phyloP scores from a whole-genome alignment of 345 rosid genomes.

The Dipteronia sinensis region DNA sequence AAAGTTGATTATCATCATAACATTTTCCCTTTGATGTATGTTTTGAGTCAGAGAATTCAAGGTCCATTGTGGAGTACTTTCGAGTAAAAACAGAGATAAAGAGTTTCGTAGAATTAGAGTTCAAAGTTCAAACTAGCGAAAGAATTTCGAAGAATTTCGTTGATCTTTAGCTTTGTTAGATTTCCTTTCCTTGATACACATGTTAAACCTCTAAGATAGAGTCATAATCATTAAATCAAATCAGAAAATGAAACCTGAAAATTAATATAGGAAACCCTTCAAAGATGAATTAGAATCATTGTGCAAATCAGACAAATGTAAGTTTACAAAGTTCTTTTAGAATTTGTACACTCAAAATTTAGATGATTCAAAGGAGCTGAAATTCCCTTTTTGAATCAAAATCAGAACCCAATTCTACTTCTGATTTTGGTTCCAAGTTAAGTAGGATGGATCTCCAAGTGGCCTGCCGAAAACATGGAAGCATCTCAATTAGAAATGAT shows the following conservation, averaged over 20 bases:
- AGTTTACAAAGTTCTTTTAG: background rate
- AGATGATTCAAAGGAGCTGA: background rate
- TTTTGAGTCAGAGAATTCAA: background rate
- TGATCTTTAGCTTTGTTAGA: background rate
- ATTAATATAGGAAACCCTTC: background rate
- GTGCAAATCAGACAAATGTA: background rate
- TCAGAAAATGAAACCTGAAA: background rate
- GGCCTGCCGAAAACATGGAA: slow-evolving; percentile 43
- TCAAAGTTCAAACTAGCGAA: background rate
- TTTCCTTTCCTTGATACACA: background rate
- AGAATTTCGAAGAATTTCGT: background rate
- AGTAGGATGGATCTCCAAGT: slow-evolving; percentile 59
- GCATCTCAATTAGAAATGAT: background rate
- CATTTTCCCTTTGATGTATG: background rate
- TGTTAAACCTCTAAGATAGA: background rate
- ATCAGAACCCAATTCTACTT: slow-evolving; percentile 7
- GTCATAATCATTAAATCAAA: background rate
- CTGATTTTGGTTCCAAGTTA: slow-evolving; percentile 59
- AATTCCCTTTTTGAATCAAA: background rate
- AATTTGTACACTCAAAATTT: background rate
- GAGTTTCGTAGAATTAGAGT: background rate
- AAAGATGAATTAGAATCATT: background rate
- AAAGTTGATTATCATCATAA: background rate
- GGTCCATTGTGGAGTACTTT: background rate
- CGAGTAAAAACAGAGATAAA: background rate